Evolutionary conservation across 1,284 basidiomycete species (phyloP), one percentile per base, ranked within the genome.

Genomic region (Cerioporus squamosus): DNA sequence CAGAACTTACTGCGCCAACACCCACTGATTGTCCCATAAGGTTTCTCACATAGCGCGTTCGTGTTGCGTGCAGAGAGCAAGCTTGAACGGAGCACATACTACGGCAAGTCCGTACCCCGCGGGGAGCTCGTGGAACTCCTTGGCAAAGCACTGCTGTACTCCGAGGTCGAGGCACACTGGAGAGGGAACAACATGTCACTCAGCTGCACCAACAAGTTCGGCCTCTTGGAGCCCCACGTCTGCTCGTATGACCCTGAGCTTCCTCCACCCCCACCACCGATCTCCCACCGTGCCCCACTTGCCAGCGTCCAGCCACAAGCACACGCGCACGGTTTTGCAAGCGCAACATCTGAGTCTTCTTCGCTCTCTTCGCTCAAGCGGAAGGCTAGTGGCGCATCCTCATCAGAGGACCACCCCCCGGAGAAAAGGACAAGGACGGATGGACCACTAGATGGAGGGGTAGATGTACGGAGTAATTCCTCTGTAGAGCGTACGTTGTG

Each of bases 91-190:
- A 88, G 89, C 5, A 79, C 84, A 36, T 79, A 86, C 65, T 81
- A 86, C 57, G 76, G 80, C 60, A 89, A 86, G 67, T 85, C 90
- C 63, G 85, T 94, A 24, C 88, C 86, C n/a, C 84, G 91, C 18
- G 93, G 92, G 10, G 90, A 93, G 69, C 82, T 95, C 26, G 78
- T 94, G 47, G 88, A 93, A 58, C 83, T 94, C 15, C 81, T 94
- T 31, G 83, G 85, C 71, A 94, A 93, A 72, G 87, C 92, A 5
- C 75, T 95, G 20, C 80, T 94, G 14, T 94, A 93, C 65, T 79
- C 82, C n/a, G 92, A 95, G 73, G 91, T 91, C 38, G 93, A 94
- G 75, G 82, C 87, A 8, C 90, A 93, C 66, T 92, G 88, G 85
- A 82, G 82, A 61, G 80, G 79, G 15, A 83, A 85, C 66, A 74